A percentile compares a stretch with the other conserved stretches of the same genome.
phyloP scores from a whole-genome alignment of 306 rosid species.

The Glycine latifolia region DNA sequence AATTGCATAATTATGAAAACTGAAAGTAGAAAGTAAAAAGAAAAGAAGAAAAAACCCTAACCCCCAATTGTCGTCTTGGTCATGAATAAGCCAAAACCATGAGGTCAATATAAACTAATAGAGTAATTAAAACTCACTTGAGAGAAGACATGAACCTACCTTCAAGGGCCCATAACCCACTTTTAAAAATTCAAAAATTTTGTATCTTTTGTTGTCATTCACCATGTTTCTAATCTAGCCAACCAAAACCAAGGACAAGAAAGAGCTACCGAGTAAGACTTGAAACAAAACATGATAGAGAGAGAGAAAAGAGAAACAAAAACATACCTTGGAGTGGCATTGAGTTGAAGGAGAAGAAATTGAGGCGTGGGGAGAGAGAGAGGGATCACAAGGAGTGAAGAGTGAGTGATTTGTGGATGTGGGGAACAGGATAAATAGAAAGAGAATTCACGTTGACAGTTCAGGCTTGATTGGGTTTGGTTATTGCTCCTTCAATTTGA shows the following conservation, averaged over 20 bases:
- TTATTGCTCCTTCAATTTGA: slow-evolving; percentile 13
- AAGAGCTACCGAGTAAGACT: slow-evolving; percentile 1
- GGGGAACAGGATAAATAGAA: slow-evolving; percentile 10
- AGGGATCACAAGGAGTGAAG: not conserved
- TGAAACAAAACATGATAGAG: not conserved
- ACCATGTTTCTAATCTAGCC: slow-evolving; percentile 38
- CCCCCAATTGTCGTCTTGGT: slow-evolving; percentile 40
- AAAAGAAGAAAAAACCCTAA: slow-evolving; percentile 22
- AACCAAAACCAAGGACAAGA: slow-evolving; percentile 13
- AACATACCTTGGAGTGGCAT: slow-evolving; percentile 49
- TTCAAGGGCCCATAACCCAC: slow-evolving; percentile 37
- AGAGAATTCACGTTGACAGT: slow-evolving; percentile 42
- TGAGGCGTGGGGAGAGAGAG: too few species aligned
- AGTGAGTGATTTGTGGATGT: not conserved
- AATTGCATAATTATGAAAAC: slow-evolving; percentile 6
- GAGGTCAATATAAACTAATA: slow-evolving; percentile 28
- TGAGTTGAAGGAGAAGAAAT: slow-evolving; percentile 45
- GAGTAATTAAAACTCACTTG: slow-evolving; percentile 1
- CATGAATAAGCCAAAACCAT: slow-evolving; percentile 4
- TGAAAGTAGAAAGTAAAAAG: not conserved
- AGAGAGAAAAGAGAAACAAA: not conserved
- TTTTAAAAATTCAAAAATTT: slow-evolving; percentile 37
- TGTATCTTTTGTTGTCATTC: not conserved
- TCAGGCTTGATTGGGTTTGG: slow-evolving; percentile 28
- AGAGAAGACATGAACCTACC: not conserved